phyloP scores from a whole-genome alignment of 1,139 yeast species.

The Yamadazyma spencermartinsiae region DNA sequence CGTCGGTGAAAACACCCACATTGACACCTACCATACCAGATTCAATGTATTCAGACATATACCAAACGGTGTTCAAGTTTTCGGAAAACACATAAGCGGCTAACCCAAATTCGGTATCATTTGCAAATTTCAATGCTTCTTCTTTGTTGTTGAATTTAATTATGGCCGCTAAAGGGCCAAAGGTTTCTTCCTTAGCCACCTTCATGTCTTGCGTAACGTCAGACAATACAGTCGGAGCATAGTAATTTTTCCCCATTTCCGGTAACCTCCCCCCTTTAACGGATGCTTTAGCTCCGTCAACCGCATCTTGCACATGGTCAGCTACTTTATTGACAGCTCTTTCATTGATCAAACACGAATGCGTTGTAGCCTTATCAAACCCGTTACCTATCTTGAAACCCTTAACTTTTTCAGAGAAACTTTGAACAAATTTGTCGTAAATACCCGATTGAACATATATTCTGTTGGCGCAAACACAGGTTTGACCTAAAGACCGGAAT shows the following conservation, averaged over 20 bases:
- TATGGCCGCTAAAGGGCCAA: constrained; percentile 49
- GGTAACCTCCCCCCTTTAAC: constrained; percentile 43
- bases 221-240: constrained; percentile 41
- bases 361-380: constrained; percentile 43
- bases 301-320: constrained; percentile 42
- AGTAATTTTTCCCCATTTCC: constrained; percentile 40
- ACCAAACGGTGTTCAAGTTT: constrained; percentile 56
- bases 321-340: constrained; percentile 41
- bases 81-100: constrained; percentile 46
- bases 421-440: constrained; percentile 55
- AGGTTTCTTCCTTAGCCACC: constrained; percentile 45
- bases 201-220: constrained; percentile 42
- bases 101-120: constrained; percentile 44
- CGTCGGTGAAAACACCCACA: constrained; percentile 47
- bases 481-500: constrained; percentile 80
- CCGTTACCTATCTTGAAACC: constrained; percentile 45
- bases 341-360: constrained; percentile 45
- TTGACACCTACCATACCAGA: constrained; percentile 50
- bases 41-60: constrained; percentile 43
- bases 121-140: constrained; percentile 39
- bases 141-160: constrained; percentile 40
- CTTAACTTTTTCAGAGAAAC: constrained; percentile 34
- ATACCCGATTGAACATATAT: constrained; percentile 70
- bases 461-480: constrained; percentile 88
- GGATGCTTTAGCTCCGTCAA: constrained; percentile 44